phyloP scores from a whole-genome alignment of 2,329 filamentous ascomycete species.

The Cladophialophora exuberans region DNA sequence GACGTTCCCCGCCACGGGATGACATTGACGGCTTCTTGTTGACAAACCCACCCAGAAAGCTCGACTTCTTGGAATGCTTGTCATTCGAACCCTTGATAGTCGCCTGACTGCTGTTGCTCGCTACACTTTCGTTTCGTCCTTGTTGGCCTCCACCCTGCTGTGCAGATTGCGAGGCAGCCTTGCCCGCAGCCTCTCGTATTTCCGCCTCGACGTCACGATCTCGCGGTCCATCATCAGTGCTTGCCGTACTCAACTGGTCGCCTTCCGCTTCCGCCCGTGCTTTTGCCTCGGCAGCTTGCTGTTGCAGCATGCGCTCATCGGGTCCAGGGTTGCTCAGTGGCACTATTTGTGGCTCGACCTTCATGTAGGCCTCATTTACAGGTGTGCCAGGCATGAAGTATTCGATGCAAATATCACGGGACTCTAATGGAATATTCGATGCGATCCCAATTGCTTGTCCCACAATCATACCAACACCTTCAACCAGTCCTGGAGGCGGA shows the following conservation, averaged over 20 bases:
- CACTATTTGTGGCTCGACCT: slow-evolving; percentile 71
- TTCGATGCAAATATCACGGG: slow-evolving; percentile 82
- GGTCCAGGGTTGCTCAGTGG: slow-evolving; percentile 54
- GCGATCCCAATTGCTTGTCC: slow-evolving; percentile 86
- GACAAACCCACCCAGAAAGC: slow-evolving; percentile 46
- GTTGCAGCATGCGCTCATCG: slow-evolving; percentile 27
- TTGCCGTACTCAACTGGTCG: slow-evolving; percentile 26
- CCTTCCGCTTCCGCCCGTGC: slow-evolving; percentile 27
- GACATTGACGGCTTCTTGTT: slow-evolving; percentile 38
- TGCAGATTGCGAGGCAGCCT: slow-evolving; percentile 22
- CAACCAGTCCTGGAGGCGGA: slow-evolving; percentile 78
- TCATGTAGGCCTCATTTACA: slow-evolving; percentile 77
- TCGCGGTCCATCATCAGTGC: slow-evolving; percentile 31
- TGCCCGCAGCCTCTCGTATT: slow-evolving; percentile 29
- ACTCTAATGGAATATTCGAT: slow-evolving; percentile 85
- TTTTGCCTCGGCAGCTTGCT: slow-evolving; percentile 21
- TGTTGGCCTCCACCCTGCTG: slow-evolving; percentile 13
- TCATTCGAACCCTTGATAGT: slow-evolving; percentile 29
- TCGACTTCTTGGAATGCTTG: slow-evolving; percentile 44
- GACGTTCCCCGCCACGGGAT: slow-evolving; percentile 28
- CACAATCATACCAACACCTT: slow-evolving; percentile 87
- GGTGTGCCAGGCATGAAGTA: slow-evolving; percentile 79
- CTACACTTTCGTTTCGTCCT: slow-evolving; percentile 26
- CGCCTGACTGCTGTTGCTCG: slow-evolving; percentile 22
- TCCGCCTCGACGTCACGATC: slow-evolving; percentile 27